Evolutionary conservation across 2,329 filamentous ascomycete species (phyloP), one percentile per base, ranked within the genome.

Genomic region (Aspergillus fijiensis): DNA sequence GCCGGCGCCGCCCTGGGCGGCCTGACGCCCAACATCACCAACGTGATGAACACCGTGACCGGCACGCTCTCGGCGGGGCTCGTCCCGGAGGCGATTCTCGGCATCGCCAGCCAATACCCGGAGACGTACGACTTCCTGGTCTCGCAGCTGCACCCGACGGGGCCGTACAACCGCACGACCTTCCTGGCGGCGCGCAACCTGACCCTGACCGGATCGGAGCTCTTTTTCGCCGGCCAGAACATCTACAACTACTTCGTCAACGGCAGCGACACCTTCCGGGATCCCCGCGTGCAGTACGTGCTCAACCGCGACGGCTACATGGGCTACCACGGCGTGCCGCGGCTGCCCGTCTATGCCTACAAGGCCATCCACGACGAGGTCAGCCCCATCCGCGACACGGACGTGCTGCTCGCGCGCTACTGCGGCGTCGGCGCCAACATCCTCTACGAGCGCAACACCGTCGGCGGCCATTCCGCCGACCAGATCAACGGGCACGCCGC

Each of bases 351-450:
- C 4, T 74, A 70, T 47, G 60, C 69, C 5, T 75, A 75, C 57
- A 72, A 76, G 51, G 69, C 72, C 3, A 63, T 68, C 10, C 59
- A 63, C 1, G 72, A 75, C 57, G 70, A 75, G 55, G 62, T 75
- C 14, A 69, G 65, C 45, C 61, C 67, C 2, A 57, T 72, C 0
- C 59, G 53, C 5, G 67, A 72, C 45, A 72, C 69, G 3, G 70
- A 74, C 61, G 58, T 49, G 1, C 49, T 74, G 53, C 61, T 74
- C 1, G 49, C 65, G 9, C 16, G 42, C 19, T 63, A 63, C n/a
- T 63, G 61, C 33, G 52, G 42, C 1, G 35, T 54, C 11, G 66
- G 64, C 4, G 67, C 64, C 16, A 63, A 27, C 9, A 61, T 67
- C n/a, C 49, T 63, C 49, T 73, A 72, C 53, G 61, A 72, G 47